These are phyloP conservation scores for Arachis hypogaea DNA, from an alignment of 306 rosid genomes.

Conservation along the genomic window DNA sequence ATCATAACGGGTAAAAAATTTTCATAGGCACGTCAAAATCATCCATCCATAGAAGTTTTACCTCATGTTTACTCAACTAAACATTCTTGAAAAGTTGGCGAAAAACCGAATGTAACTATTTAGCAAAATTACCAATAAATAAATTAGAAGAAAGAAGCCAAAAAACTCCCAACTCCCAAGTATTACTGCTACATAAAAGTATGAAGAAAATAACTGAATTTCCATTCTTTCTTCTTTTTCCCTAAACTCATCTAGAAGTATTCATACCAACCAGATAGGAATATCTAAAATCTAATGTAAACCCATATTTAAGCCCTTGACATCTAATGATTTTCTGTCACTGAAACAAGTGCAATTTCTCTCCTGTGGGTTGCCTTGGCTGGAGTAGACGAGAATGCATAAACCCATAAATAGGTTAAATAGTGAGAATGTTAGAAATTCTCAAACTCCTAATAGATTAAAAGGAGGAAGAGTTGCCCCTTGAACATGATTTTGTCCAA, in stretches of 20 bases:
- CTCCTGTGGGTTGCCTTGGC: no score
- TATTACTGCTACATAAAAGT: background rate
- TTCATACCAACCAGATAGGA: background rate
- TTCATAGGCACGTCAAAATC: no score
- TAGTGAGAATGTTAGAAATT: background rate
- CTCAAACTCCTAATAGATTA: constrained; percentile 6
- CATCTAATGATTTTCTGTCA: background rate
- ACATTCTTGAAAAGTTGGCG: background rate
- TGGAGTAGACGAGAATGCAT: background rate
- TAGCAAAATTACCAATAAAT: no score
- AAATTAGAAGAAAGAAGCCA: no score
- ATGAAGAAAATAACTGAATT: background rate
- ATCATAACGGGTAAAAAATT: no score
- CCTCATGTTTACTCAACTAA: background rate
- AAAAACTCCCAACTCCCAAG: background rate
- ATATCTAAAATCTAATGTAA: background rate
- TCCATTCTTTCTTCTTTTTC: background rate
- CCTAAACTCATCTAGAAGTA: background rate
- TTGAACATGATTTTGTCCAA: constrained; percentile 36
- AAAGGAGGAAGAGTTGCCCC: constrained; percentile 12
- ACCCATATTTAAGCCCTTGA: background rate
- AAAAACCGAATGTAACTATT: no score
- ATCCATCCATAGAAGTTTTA: no score
- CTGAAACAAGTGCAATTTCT: background rate
- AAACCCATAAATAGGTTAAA: background rate